Evolutionary conservation across 805 yeast species (phyloP).

Genomic region (Candida schatavii): DNA sequence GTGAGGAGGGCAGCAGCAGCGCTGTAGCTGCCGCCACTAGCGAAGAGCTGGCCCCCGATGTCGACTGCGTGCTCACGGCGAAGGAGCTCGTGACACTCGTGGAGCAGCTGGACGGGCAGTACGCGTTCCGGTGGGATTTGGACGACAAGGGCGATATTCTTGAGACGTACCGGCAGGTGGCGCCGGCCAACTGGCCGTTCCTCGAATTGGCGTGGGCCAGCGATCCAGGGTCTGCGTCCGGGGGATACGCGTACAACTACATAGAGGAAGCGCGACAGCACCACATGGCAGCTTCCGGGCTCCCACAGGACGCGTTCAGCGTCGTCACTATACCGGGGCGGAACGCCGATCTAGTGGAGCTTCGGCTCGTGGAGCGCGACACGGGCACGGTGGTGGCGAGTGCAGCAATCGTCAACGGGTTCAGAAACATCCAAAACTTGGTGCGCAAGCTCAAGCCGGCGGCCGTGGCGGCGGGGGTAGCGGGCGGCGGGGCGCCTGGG

Average conservation of each 20-base stretch:
- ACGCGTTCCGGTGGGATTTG: constrained; percentile 3
- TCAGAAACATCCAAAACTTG: constrained; percentile 89
- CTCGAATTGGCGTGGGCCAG: constrained; percentile 63
- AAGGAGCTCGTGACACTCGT: constrained; percentile 77
- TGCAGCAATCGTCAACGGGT: constrained; percentile 77
- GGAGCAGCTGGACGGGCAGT: constrained; percentile 41
- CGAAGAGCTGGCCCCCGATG: constrained; percentile 46
- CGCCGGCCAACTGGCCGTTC: constrained; percentile 66
- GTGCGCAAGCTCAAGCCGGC: constrained; percentile 75
- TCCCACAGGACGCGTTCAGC: constrained; percentile 16
- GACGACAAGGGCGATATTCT: not conserved
- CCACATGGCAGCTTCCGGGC: constrained; percentile 15
- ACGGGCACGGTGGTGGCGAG: constrained; percentile 42
- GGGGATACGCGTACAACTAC: constrained; percentile 82
- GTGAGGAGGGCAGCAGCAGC: constrained; percentile 15
- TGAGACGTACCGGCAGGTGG: constrained; percentile 24
- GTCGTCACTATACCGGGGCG: constrained; percentile 56
- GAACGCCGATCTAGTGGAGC: constrained; percentile 74
- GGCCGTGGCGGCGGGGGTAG: too few species aligned
- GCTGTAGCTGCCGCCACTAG: constrained; percentile 5
- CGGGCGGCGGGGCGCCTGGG: constrained; percentile 8
- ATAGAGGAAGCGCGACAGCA: constrained; percentile 38
- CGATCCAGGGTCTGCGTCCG: constrained; percentile 79
- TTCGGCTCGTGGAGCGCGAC: constrained; percentile 46
- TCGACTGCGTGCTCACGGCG: constrained; percentile 93